These are phyloP conservation scores for Coniochaeta prunicola DNA, from an alignment of 2,329 filamentous ascomycete genomes.

Conservation along the genomic window DNA sequence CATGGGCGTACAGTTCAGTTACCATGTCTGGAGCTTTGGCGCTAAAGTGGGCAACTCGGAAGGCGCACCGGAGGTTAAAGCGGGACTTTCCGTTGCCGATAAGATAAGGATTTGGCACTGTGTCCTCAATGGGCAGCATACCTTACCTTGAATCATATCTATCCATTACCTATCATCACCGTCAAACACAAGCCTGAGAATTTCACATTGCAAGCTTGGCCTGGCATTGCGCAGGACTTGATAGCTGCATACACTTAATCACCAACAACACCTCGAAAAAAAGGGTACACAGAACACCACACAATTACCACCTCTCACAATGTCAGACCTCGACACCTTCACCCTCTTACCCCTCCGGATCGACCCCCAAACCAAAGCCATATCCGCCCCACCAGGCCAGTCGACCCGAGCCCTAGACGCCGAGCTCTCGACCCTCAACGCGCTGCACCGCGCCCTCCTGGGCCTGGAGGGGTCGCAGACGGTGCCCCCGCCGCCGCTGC, in stretches of 20 bases:
- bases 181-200: too few relatives aligned
- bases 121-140: not conserved
- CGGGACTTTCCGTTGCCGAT: not conserved
- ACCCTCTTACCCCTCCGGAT: constrained; percentile 74
- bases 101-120: constrained; percentile 1
- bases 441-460: constrained; percentile 68
- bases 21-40: not conserved
- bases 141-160: not conserved
- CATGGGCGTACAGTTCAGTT: not conserved
- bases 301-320: not conserved
- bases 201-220: too few relatives aligned
- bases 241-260: not conserved
- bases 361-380: constrained; percentile 73
- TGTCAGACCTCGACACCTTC: constrained; percentile 65
- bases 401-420: constrained; percentile 44
- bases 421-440: constrained; percentile 70
- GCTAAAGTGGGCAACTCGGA: not conserved
- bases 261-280: not conserved
- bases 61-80: not conserved
- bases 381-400: constrained; percentile 39
- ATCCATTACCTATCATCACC: not conserved
- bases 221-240: too few relatives aligned
- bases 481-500: constrained; percentile 77
- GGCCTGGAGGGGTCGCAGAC: constrained; percentile 52
- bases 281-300: not conserved